A percentile compares a stretch with the other conserved stretches of the same genome.
Evolutionary conservation across 495 filamentous ascomycete species (phyloP).

Genomic region (Stereocaulon alpinum): DNA sequence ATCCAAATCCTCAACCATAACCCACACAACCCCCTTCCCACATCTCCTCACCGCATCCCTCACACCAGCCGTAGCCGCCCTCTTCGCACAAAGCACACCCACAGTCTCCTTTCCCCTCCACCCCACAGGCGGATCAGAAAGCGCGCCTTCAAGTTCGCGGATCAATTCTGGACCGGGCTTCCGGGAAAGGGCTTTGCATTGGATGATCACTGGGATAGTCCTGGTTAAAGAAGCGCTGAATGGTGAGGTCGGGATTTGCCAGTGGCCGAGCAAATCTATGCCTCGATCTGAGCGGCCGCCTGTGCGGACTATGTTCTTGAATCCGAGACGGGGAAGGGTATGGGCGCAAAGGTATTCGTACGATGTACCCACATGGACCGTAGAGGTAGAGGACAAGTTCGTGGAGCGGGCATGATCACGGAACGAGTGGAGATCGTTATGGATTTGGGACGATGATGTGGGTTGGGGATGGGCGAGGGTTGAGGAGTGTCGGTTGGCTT

Average conservation of each 20-base stretch:
- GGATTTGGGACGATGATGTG: constrained; percentile 42
- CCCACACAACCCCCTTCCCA: constrained; percentile 53
- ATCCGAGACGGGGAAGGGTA: constrained; percentile 51
- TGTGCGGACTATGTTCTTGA: constrained; percentile 53
- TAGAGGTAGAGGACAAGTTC: constrained; percentile 21
- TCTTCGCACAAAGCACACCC: constrained; percentile 48
- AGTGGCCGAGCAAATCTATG: constrained; percentile 76
- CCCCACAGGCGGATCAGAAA: constrained; percentile 55
- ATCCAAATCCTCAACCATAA: constrained; percentile 28
- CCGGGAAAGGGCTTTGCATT: constrained; percentile 64
- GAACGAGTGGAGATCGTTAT: constrained; percentile 62
- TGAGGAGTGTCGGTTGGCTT: background rate
- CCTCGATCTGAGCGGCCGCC: constrained; percentile 69
- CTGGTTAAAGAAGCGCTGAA: background rate
- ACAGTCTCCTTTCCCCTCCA: constrained; percentile 53
- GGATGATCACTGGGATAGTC: constrained; percentile 45
- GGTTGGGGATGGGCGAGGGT: constrained; percentile 19
- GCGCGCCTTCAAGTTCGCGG: constrained; percentile 78
- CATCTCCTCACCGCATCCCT: constrained; percentile 57
- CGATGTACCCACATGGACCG: constrained; percentile 39
- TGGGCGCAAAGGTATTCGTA: constrained; percentile 65
- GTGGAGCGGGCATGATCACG: constrained; percentile 53
- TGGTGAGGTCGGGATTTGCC: constrained; percentile 46
- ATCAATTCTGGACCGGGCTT: constrained; percentile 54
- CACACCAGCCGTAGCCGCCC: constrained; percentile 47